Conservation (phyloP, 2,329 filamentous ascomycete species). For the Aspergillus arachidicola region DNA sequence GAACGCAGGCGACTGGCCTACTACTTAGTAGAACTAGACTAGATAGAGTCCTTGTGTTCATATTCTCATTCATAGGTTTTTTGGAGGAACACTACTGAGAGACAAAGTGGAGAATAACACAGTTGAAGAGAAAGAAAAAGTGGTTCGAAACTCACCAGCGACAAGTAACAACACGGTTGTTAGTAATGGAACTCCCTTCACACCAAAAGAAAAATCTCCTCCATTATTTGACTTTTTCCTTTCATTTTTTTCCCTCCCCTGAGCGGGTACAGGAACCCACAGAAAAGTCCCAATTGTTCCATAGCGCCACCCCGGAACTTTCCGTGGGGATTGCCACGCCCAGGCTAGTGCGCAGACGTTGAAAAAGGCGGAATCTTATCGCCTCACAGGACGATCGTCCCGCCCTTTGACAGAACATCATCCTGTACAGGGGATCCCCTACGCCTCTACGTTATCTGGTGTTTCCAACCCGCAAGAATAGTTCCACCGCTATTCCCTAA, state of each 20-base stretch:
- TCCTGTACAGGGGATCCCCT: neutral
- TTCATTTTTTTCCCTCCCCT: neutral
- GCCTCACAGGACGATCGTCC: slow-evolving; percentile 6
- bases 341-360: slow-evolving; percentile 3
- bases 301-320: slow-evolving; percentile 21
- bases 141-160: neutral
- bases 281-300: slow-evolving; percentile 5
- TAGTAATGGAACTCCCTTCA: neutral
- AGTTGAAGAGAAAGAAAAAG: neutral
- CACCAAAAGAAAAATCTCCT: neutral
- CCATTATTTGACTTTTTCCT: neutral
- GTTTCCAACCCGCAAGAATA: neutral
- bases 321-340: slow-evolving; percentile 23
- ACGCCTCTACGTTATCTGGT: neutral
- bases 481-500: neutral
- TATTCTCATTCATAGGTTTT: neutral
- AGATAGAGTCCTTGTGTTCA: neutral
- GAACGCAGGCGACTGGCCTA: neutral
- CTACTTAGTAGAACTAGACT: neutral
- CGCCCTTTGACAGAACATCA: neutral
- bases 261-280: slow-evolving; percentile 2
- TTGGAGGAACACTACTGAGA: neutral
- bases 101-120: neutral
- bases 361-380: slow-evolving; percentile 8
- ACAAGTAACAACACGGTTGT: neutral